A percentile compares a stretch with the other conserved stretches of the same genome.
phyloP scores from a whole-genome alignment of 2,329 filamentous ascomycete species.

The Alternaria hordeiaustralica region DNA sequence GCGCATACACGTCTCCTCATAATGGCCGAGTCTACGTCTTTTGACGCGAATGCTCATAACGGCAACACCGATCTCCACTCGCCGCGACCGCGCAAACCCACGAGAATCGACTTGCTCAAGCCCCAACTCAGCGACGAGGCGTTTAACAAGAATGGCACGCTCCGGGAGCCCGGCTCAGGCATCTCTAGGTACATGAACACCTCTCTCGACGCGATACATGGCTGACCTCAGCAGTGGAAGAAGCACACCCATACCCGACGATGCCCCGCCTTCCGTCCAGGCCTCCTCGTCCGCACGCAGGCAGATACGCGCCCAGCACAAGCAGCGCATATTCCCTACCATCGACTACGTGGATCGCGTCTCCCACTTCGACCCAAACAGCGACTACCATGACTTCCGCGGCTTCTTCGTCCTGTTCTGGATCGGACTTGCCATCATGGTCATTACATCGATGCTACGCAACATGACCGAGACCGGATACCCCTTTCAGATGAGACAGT shows the following conservation, averaged over 20 bases:
- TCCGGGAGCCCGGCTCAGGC: constrained; percentile 36
- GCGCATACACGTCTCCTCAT: constrained; percentile 20
- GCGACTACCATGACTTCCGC: constrained; percentile 91
- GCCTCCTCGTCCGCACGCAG: constrained; percentile 85
- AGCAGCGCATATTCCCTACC: constrained; percentile 86
- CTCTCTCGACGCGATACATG: constrained; percentile 48
- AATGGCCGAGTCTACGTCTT: constrained; percentile 44
- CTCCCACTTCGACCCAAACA: constrained; percentile 92
- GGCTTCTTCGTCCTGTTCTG: constrained; percentile 99
- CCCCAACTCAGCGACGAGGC: constrained; percentile 43
- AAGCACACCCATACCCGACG: constrained; percentile 82
- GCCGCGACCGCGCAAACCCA: constrained; percentile 47
- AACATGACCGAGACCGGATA: constrained; percentile 94
- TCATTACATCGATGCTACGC: constrained; percentile 88
- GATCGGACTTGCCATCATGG: constrained; percentile 97
- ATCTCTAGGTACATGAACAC: constrained; percentile 59
- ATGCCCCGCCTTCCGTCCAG: constrained; percentile 91
- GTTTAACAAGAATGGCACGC: constrained; percentile 29
- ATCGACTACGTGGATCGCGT: constrained; percentile 90
- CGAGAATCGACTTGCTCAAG: constrained; percentile 43
- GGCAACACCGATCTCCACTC: constrained; percentile 37
- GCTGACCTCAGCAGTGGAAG: constrained; percentile 66
- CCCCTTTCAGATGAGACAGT: constrained; percentile 84
- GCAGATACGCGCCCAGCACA: constrained; percentile 79
- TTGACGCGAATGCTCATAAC: constrained; percentile 30